Conservation (phyloP, 2,329 filamentous ascomycete genomes). For the Colletotrichum tropicale region DNA sequence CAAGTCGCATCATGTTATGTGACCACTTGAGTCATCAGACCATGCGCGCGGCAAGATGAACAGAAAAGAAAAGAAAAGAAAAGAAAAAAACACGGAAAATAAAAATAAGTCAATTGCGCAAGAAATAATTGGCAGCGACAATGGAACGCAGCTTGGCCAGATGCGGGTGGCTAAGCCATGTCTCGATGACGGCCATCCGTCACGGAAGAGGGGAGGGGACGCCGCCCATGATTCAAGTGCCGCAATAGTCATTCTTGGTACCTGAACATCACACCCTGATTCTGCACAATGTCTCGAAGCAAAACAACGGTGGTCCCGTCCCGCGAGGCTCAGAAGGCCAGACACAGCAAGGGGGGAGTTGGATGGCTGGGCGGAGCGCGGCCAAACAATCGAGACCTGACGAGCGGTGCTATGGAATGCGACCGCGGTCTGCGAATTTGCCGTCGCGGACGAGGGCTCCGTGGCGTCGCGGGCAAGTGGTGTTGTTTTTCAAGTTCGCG, state of each 20-base stretch:
- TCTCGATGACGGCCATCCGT: neutral
- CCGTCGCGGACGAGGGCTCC: neutral
- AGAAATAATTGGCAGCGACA: neutral
- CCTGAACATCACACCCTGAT: neutral
- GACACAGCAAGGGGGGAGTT: neutral
- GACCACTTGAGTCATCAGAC: neutral
- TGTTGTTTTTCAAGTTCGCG: neutral
- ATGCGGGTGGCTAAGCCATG: neutral
- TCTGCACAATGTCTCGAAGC: constrained; percentile 10
- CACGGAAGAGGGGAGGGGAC: neutral
- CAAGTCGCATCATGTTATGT: neutral
- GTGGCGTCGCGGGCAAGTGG: neutral
- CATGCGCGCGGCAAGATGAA: neutral
- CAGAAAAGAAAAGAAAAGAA: neutral
- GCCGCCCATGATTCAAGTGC: neutral
- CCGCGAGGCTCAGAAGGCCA: neutral
- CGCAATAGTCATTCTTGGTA: neutral
- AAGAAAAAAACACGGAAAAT: neutral
- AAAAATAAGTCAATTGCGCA: neutral
- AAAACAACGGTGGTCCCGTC: constrained; percentile 10
- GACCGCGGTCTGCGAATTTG: neutral
- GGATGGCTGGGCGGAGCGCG: neutral
- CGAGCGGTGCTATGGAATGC: neutral
- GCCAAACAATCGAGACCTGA: neutral
- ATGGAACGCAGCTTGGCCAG: neutral